Base-by-base conservation (phyloP, 1,284 basidiomycete genomes). In the Cutaneotrichosporon spelunceum region DNA sequence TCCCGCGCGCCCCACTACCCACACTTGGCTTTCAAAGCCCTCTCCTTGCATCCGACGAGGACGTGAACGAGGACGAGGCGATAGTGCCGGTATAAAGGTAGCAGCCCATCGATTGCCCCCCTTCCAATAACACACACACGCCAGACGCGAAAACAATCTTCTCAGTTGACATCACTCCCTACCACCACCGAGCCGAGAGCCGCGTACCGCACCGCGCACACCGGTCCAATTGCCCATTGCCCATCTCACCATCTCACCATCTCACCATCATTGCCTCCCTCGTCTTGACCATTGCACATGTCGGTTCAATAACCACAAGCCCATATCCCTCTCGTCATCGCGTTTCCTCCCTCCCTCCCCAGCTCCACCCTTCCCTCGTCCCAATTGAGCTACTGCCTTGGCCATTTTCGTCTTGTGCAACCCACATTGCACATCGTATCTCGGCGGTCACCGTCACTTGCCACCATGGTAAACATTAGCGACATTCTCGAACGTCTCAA, bases 241-340 rank as follows among this genome's bases (percentile, higher is more conserved):
- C 29, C 30, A 53, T 16, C 29, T 30, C 42, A 44, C n/a, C n/a
- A n/a, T n/a, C n/a, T 7, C 42, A 10, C 9, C 23, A 23, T 45
- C 42, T 21, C 42, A 45, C 24, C 45, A n/a, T 45, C 44, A n/a
- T 47, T 10, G 34, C 50, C 30, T 10, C 3, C 50, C 11, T 30
- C 19, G 26, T 10, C 27, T 27, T 5, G 21, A n/a, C 50, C 50
- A 39, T 33, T 30, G 29, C n/a, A 45, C 50, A 44, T 59, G 50
- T 47, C 27, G 39, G 36, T 33, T 44, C 39, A 34, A 59, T 53
- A 53, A 33, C 57, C 24, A 52, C 21, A 52, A 19, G 30, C 30
- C 55, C 21, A 21, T n/a, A 42, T 27, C 13, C 56, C 29, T 56
- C 55, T 44, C 55, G 24, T 47, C 24, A 19, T 24, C 14, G 44